Evolutionary conservation across 225 moss, liverwort and hornwort species (phyloP).

Genomic region (Neckera pumila): DNA sequence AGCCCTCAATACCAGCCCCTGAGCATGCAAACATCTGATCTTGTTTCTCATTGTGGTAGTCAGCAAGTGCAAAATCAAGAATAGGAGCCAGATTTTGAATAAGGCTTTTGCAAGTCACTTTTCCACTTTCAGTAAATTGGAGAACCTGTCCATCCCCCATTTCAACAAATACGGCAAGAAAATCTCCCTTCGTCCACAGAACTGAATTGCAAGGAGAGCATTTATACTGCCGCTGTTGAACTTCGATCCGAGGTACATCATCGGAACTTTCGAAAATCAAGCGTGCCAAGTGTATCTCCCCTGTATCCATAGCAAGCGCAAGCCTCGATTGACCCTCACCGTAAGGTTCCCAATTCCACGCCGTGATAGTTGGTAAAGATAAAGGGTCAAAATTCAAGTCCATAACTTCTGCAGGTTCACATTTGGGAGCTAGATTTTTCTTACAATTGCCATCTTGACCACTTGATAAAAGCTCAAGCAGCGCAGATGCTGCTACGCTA

Average conservation of each 20-base stretch:
- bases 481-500: constrained; percentile 89
- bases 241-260: constrained; percentile 45
- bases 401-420: constrained; percentile 7
- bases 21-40: constrained; percentile 99
- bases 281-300: constrained; percentile 71
- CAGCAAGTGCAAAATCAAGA: constrained; percentile 86
- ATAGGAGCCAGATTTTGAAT: constrained; percentile 88
- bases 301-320: constrained; percentile 84
- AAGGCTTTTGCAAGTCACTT: constrained; percentile 48
- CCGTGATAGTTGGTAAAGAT: constrained; percentile 42
- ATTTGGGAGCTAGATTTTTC: constrained; percentile 26
- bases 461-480: constrained; percentile 67
- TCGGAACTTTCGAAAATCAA: constrained; percentile 36
- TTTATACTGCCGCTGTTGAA: constrained; percentile 58
- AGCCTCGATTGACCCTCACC: constrained; percentile 52
- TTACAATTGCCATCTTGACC: constrained; percentile 43
- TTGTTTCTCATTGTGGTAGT: constrained; percentile 88
- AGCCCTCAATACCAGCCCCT: constrained; percentile 71
- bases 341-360: constrained; percentile 97
- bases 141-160: constrained; percentile 96
- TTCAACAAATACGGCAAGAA: constrained; percentile 77
- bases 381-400: constrained; percentile 18
- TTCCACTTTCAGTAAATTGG: constrained; percentile 48
- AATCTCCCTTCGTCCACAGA: constrained; percentile 81
- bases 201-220: constrained; percentile 80